These are phyloP conservation scores for Alloteropsis semialata DNA, from an alignment of 176 grass and related monocot species.

Conservation along the genomic window DNA sequence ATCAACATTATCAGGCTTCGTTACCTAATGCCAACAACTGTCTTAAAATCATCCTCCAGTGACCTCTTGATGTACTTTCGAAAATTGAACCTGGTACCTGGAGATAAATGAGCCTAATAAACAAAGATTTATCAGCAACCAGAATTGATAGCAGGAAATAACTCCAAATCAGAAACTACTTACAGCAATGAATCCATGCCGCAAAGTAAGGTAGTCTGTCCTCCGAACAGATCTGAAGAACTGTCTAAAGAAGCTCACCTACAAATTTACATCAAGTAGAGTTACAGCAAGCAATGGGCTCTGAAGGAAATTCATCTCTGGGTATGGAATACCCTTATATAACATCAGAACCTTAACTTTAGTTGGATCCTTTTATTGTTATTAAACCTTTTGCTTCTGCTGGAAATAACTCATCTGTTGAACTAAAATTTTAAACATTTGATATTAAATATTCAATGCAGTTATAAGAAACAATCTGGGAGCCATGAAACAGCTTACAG, in stretches of 20 bases:
- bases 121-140: conserved; percentile 14
- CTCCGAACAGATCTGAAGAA: conserved; percentile 70
- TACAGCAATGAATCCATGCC: conserved; percentile 88
- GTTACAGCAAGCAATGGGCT: neutral
- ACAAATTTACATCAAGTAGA: conserved; percentile 17
- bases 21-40: conserved; percentile 87
- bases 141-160: neutral
- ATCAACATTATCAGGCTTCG: neutral
- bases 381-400: neutral
- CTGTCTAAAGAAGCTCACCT: conserved; percentile 86
- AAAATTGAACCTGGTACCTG: conserved; percentile 75
- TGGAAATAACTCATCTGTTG: neutral
- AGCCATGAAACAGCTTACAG: conserved; percentile 47
- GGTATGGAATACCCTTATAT: neutral
- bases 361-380: neutral
- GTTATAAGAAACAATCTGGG: too few relatives aligned
- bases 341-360: neutral
- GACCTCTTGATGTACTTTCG: conserved; percentile 82
- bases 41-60: conserved; percentile 93
- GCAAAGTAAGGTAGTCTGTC: conserved; percentile 79
- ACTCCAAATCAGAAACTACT: conserved; percentile 19
- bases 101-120: conserved; percentile 75
- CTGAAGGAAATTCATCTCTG: neutral
- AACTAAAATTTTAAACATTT: neutral
- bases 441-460: neutral